Evolutionary conservation across 2,329 filamentous ascomycete species (phyloP), one percentile per base, ranked within the genome.

Genomic region (Monosporascus cannonballus): DNA sequence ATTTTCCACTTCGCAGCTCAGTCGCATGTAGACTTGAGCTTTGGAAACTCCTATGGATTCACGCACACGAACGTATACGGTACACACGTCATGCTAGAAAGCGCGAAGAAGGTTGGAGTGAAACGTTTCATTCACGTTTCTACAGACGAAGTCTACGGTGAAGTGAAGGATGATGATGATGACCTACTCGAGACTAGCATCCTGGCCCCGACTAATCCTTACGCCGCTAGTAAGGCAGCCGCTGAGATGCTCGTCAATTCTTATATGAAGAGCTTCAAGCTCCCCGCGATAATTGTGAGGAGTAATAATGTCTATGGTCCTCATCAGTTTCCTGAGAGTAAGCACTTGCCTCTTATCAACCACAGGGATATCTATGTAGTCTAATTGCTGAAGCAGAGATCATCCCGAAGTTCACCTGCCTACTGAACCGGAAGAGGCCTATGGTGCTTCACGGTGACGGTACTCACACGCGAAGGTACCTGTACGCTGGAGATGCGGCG

Each of bases 241-340:
- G 88, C 88, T 6, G 88, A 92, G 72, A 91, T 91, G 87, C 77
- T 90, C 64, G 87, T 93, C n/a, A 85, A 87, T 67, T 89, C 88
- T n/a, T 94, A 92, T 67, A 80, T 86, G 66, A 90, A 89, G 73
- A 89, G 85, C 69, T 92, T 91, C 76, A 87, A 87, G 68, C 76
- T 94, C 14, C 89, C 89, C 1, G 82, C 84, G 49, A 89, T 93
- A 58, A 89, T 92, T 61, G 86, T 92, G 27, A 79, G 89, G 48
- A 87, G 87, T 67, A 93, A 93, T 73, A 93, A 94, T 63, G 87
- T 93, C 30, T 94, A 92, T 63, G 89, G 89, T 0, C 89, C 89
- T 22, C 87, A 92, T 65, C 89, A 93, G 67, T 91, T 86, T 67
- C 88, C 88, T 0, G 88, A 92, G 72, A 91, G 88, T 91, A 72